Evolutionary conservation across 2,329 filamentous ascomycete species (phyloP).

Genomic region (Alternaria sp.): DNA sequence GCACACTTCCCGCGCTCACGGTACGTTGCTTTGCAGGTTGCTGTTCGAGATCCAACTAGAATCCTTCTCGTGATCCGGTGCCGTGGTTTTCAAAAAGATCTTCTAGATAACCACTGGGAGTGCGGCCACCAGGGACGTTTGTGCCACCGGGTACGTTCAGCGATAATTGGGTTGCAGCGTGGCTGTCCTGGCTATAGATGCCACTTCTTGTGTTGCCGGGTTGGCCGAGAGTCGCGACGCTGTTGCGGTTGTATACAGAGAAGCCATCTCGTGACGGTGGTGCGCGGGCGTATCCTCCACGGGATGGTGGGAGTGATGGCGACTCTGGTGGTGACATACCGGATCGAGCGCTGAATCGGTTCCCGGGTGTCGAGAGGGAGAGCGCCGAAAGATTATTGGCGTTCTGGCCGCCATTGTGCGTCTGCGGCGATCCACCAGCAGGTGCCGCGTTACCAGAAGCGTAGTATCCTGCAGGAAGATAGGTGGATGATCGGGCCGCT

Average conservation of each 20-base stretch:
- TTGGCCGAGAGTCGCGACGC: constrained; percentile 45
- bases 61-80: constrained; percentile 45
- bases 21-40: constrained; percentile 14
- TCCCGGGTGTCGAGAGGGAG: constrained; percentile 41
- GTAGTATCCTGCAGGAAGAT: constrained; percentile 91
- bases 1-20: constrained; percentile 8
- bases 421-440: constrained; percentile 53
- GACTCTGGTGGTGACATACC: constrained; percentile 48
- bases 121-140: constrained; percentile 67
- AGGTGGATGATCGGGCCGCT: constrained; percentile 74
- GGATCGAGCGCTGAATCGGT: constrained; percentile 47
- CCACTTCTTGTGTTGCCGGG: constrained; percentile 45
- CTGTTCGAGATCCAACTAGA: constrained; percentile 38
- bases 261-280: constrained; percentile 45
- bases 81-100: constrained; percentile 83
- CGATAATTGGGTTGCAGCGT: constrained; percentile 71
- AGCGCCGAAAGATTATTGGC: constrained; percentile 41
- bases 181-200: constrained; percentile 41
- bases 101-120: constrained; percentile 89
- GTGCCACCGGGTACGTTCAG: constrained; percentile 64
- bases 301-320: constrained; percentile 48
- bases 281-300: constrained; percentile 47
- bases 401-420: constrained; percentile 54
- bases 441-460: constrained; percentile 68
- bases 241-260: constrained; percentile 50